Conservation (phyloP, 2,329 filamentous ascomycete genomes). For the Pezicula radicicola region DNA sequence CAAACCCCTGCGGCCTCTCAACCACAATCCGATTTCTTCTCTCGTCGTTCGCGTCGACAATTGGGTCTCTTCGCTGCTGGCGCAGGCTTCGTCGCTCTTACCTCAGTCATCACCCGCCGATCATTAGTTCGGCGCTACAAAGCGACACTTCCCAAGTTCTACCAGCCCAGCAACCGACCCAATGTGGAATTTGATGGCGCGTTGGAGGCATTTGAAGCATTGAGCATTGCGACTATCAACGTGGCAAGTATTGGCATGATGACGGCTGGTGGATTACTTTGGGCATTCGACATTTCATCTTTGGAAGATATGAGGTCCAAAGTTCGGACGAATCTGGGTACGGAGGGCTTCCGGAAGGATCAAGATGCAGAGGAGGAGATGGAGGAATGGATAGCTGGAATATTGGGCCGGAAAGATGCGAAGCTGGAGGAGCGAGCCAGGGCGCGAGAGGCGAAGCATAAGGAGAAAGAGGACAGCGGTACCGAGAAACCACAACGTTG, state of each 20-base stretch:
- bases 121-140: constrained; percentile 62
- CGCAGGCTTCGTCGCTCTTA: constrained; percentile 70
- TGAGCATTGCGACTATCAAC: constrained; percentile 85
- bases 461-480: background rate
- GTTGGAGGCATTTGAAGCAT: constrained; percentile 75
- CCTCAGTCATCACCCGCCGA: constrained; percentile 68
- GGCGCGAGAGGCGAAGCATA: background rate
- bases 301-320: constrained; percentile 59
- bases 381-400: constrained; percentile 57
- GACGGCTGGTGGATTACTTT: constrained; percentile 69
- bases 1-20: constrained; percentile 4
- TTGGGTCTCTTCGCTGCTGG: constrained; percentile 72
- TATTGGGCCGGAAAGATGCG: constrained; percentile 56
- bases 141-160: constrained; percentile 67
- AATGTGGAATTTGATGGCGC: constrained; percentile 56
- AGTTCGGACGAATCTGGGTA: constrained; percentile 31
- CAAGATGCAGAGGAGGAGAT: constrained; percentile 57
- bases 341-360: constrained; percentile 27
- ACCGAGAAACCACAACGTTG: background rate
- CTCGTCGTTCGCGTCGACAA: constrained; percentile 44
- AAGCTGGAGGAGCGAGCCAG: constrained; percentile 24
- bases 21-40: constrained; percentile 24
- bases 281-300: constrained; percentile 72
- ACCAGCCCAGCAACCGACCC: constrained; percentile 57
- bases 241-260: constrained; percentile 74